Evolutionary conservation across 352 stramenopile species (phyloP).

Genomic region (Pythium biforme): DNA sequence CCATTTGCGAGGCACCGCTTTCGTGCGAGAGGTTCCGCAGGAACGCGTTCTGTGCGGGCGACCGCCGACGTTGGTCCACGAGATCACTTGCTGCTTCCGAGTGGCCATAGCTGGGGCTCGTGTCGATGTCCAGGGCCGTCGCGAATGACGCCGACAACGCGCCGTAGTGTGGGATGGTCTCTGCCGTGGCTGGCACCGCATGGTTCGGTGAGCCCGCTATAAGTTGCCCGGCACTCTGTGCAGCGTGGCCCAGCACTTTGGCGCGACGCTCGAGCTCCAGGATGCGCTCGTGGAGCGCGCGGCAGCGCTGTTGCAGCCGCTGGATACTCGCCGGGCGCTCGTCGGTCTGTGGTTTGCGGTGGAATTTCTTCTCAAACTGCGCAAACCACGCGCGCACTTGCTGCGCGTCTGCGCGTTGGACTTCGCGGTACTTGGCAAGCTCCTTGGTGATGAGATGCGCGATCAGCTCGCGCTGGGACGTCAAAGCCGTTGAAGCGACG

Average conservation of each 20-base stretch:
- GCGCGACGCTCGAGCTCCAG: constrained; percentile 33
- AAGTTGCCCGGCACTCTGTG: constrained; percentile 4
- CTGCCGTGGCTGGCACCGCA: too few species aligned
- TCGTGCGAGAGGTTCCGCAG: constrained; percentile 35
- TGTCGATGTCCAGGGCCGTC: constrained; percentile 15
- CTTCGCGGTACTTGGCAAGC: constrained; percentile 35
- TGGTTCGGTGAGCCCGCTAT: too few species aligned
- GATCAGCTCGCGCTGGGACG: constrained; percentile 30
- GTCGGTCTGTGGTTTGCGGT: constrained; percentile 34
- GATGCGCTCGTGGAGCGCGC: constrained; percentile 38
- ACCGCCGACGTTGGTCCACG: constrained; percentile 25
- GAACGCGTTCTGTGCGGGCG: constrained; percentile 67
- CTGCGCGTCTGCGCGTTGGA: constrained; percentile 34
- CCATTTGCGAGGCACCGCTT: neutral
- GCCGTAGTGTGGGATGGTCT: too few species aligned
- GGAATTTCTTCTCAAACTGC: constrained; percentile 59
- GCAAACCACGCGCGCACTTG: constrained; percentile 48
- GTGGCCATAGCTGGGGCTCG: neutral
- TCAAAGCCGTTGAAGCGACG: too few species aligned
- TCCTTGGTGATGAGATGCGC: constrained; percentile 43
- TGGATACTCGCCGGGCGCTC: constrained; percentile 41
- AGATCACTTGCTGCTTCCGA: neutral
- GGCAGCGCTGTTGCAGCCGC: constrained; percentile 36
- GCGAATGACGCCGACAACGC: too few species aligned
- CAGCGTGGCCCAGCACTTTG: constrained; percentile 20